Evolutionary conservation across 805 yeast genomes (phyloP), one percentile per base, ranked within the genome.

Genomic region (Ogataea nakhonphanomensis): DNA sequence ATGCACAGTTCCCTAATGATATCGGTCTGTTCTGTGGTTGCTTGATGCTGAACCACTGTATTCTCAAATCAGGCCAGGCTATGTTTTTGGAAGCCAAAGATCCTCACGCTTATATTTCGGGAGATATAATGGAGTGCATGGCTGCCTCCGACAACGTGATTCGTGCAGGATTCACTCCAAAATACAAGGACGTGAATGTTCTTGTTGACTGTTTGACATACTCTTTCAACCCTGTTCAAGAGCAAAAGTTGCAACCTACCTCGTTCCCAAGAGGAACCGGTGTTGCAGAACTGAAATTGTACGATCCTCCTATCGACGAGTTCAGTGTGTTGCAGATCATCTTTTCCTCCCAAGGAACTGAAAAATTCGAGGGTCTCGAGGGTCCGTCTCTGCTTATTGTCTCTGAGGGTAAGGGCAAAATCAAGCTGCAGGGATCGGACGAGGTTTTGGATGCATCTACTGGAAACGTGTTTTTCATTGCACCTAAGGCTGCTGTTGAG

Each of bases 111-210:
- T 93, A 93, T 66, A 91, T 93, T 46, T 75, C 83, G 40, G 99
- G 99, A 51, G 98, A 93, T 64, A 93, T 93, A 53, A 90, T 93
- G 58, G 99, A 93, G 71, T 93, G 99, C 71, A 93, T 93, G 99
- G 99, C 99, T 30, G 97, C 99, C 7, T 83, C 95, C 29, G 99
- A 93, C 64, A 93, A 93, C 57, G 99, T 93, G 43, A 97, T 93
- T 35, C 79, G 99, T 64, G 95, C 97, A 4, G 99, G 99, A 10
- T 93, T 93, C 73, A 93, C 99, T n/a, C 99, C 99, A 47, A 93
- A 93, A 65, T 93, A 91, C 71, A 93, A 91, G 68, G 99, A 93
- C 64, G 98, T 93, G 45, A 66, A 80, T 44, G 88, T 84, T 56
- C 77, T 93, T 59, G 97, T 93, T 31, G 78, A 76, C 39, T 87